phyloP scores from a whole-genome alignment of 2,329 filamentous ascomycete species.

The Epichloe sibirici region DNA sequence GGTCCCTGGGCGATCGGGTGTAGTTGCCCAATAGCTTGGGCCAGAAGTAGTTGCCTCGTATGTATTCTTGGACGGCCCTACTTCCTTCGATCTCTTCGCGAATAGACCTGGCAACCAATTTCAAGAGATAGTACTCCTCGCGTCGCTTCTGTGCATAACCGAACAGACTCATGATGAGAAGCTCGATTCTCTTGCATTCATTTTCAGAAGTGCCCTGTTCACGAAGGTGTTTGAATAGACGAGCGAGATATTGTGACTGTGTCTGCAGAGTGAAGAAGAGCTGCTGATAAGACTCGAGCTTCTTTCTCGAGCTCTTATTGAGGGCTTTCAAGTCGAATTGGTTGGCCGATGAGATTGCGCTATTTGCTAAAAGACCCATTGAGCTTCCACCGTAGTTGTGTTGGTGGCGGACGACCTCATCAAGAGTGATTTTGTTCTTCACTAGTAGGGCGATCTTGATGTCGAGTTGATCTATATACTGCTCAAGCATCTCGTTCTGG shows the following conservation, averaged over 20 bases:
- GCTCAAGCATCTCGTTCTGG: slow-evolving; percentile 92
- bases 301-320: slow-evolving; percentile 91
- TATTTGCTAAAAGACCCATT: slow-evolving; percentile 73
- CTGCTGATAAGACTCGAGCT: slow-evolving; percentile 93
- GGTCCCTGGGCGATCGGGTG: slow-evolving; percentile 77
- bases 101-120: slow-evolving; percentile 70
- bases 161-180: slow-evolving; percentile 91
- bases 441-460: slow-evolving; percentile 97
- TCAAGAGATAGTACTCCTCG: slow-evolving; percentile 93
- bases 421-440: slow-evolving; percentile 98
- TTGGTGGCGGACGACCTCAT: slow-evolving; percentile 94
- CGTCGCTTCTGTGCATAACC: slow-evolving; percentile 93
- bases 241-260: slow-evolving; percentile 85
- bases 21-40: slow-evolving; percentile 76
- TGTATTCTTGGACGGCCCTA: slow-evolving; percentile 65
- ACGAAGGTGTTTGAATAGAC: slow-evolving; percentile 72
- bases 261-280: slow-evolving; percentile 96
- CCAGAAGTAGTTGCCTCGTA: slow-evolving; percentile 90
- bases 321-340: slow-evolving; percentile 94
- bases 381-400: slow-evolving; percentile 89
- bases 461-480: slow-evolving; percentile 96
- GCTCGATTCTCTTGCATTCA: slow-evolving; percentile 84
- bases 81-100: slow-evolving; percentile 74
- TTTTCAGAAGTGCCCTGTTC: slow-evolving; percentile 80
- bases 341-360: slow-evolving; percentile 77